Evolutionary conservation across 352 stramenopile species (phyloP).

Genomic region (Globisporangium recalcitrans): DNA sequence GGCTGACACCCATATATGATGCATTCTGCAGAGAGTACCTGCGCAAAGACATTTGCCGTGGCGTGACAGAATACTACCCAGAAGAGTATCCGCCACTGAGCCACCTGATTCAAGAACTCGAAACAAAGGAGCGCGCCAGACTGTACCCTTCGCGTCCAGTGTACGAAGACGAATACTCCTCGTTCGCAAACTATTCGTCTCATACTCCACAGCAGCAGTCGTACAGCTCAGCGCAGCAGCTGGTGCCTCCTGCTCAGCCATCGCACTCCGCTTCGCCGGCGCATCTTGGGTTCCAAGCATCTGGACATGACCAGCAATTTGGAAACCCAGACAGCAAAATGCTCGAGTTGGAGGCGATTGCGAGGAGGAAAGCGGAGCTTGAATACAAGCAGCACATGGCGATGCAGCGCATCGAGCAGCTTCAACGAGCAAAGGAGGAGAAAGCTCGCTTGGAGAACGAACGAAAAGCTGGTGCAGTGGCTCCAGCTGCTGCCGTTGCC

Average conservation of each 20-base stretch:
- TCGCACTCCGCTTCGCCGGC: constrained; percentile 4
- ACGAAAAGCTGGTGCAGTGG: constrained; percentile 21
- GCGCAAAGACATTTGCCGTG: constrained; percentile 68
- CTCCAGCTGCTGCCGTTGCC: constrained; percentile 6
- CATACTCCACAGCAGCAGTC: constrained; percentile 8
- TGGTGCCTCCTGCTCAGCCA: neutral
- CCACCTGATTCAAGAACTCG: constrained; percentile 59
- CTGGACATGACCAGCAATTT: constrained; percentile 5
- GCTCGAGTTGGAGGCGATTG: constrained; percentile 55
- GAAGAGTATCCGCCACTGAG: constrained; percentile 72
- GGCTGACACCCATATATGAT: neutral
- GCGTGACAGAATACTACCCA: constrained; percentile 71
- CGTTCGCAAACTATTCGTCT: constrained; percentile 51
- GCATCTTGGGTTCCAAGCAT: neutral
- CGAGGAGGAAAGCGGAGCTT: constrained; percentile 46
- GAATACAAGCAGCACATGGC: constrained; percentile 50
- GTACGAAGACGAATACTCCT: constrained; percentile 71
- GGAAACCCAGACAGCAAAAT: constrained; percentile 15
- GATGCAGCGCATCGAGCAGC: constrained; percentile 42
- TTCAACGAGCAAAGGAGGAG: constrained; percentile 48
- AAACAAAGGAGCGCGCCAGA: constrained; percentile 43
- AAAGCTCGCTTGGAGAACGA: constrained; percentile 30
- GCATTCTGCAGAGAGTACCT: constrained; percentile 42
- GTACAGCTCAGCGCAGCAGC: neutral
- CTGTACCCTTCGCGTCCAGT: constrained; percentile 55